phyloP scores from a whole-genome alignment of 192 early-diverging fungal genomes.

The Geosiphon pyriformis region DNA sequence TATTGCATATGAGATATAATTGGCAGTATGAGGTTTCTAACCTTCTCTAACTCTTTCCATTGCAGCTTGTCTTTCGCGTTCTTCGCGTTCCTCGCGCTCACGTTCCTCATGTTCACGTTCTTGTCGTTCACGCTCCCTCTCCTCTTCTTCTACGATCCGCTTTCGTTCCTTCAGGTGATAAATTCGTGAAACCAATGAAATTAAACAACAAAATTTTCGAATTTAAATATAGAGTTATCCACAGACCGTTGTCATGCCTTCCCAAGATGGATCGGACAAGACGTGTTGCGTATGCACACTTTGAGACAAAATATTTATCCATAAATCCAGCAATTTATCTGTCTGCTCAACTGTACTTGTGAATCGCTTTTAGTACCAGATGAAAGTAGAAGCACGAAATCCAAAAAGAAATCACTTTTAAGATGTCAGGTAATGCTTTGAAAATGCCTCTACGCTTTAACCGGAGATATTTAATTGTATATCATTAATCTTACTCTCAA shows the following conservation, averaged over 20 bases:
- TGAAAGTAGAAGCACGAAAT: neutral
- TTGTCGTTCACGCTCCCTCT: conserved; percentile 27
- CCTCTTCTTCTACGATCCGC: conserved; percentile 27
- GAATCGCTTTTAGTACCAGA: no score
- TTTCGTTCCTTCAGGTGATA: neutral
- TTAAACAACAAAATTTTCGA: conserved; percentile 6
- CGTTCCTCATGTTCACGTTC: conserved; percentile 15
- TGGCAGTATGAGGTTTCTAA: neutral
- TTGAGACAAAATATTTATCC: conserved; percentile 38
- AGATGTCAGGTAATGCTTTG: neutral
- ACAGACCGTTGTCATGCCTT: conserved; percentile 29
- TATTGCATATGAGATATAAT: neutral
- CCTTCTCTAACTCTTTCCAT: neutral
- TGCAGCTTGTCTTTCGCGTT: neutral
- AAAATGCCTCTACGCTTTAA: neutral
- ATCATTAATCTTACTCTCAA: conserved; percentile 8
- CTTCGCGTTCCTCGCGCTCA: neutral
- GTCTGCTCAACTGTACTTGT: conserved; percentile 36
- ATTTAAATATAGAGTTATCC: conserved; percentile 9
- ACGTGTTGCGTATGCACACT: conserved; percentile 32
- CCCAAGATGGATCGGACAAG: conserved; percentile 34
- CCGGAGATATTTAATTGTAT: neutral
- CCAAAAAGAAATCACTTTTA: neutral
- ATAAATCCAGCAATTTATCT: conserved; percentile 38
- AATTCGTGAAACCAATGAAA: neutral